phyloP scores from a whole-genome alignment of 2,329 filamentous ascomycete genomes.

The Trichoderma sp. region DNA sequence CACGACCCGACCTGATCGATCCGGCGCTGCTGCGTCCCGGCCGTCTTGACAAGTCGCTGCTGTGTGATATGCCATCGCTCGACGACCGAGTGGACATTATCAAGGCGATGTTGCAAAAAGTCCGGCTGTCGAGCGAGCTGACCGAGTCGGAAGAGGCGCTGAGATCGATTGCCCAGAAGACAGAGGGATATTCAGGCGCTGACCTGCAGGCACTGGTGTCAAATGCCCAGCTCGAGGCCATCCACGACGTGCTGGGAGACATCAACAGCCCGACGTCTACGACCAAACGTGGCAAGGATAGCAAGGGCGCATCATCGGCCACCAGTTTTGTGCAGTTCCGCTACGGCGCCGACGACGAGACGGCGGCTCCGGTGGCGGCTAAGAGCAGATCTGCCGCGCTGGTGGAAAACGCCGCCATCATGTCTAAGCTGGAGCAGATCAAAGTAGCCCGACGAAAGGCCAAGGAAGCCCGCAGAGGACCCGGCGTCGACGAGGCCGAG shows the following conservation, averaged over 20 bases:
- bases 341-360: constrained; percentile 61
- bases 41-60: constrained; percentile 84
- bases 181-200: constrained; percentile 88
- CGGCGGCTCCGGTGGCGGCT: constrained; percentile 40
- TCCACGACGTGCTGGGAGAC: constrained; percentile 79
- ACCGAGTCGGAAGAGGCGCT: constrained; percentile 55
- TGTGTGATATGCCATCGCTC: constrained; percentile 81
- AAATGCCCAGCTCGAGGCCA: constrained; percentile 94
- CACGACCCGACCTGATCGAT: constrained; percentile 90
- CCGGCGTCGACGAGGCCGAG: constrained; percentile 27
- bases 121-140: constrained; percentile 69
- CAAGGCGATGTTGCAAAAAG: constrained; percentile 74
- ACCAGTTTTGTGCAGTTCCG: constrained; percentile 78
- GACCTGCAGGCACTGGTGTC: constrained; percentile 94
- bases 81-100: constrained; percentile 89
- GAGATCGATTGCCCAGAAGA: constrained; percentile 71
- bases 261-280: constrained; percentile 47
- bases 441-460: constrained; percentile 62
- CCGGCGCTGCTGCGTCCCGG: constrained; percentile 88
- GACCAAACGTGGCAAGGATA: constrained; percentile 35
- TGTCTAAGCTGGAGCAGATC: constrained; percentile 77
- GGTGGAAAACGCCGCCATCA: constrained; percentile 75
- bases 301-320: constrained; percentile 34
- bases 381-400: constrained; percentile 54
- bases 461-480: constrained; percentile 34